Base-by-base conservation (phyloP, 2,329 filamentous ascomycete species). In the Aspergillus ruber region DNA sequence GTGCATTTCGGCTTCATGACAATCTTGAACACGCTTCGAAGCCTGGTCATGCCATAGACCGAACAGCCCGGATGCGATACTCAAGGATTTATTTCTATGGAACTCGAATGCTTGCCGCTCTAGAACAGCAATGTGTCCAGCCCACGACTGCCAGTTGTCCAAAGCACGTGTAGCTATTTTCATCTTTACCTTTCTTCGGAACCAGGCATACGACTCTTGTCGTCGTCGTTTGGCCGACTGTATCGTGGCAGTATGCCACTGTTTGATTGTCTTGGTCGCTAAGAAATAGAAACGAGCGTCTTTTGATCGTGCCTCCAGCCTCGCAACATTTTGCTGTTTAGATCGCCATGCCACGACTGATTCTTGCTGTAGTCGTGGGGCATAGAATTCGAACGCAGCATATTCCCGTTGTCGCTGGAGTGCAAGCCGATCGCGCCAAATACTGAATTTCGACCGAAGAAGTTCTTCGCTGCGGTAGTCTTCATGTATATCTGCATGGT, bases 221-320 rank as follows among this genome's bases (percentile, higher is more conserved):
- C 78, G 73, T 18, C 78, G 74, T 52, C 70, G 69, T 49, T 78
- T 75, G 27, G 77, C 69, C 13, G 75, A 71, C 46, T 78, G 67
- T 38, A 73, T 61, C 1, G 75, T 76, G 17, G 74, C 72, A 35
- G 69, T 65, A 18, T 69, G 72, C 80, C 79, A 83, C 12, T 62
- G 60, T 52, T 74, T 78, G 44, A 82, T 54, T 2, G 70, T 65
- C 38, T 65, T 69, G 6, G 69, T 80, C 38, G 72, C 66, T n/a
- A 77, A 57, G 33, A 79, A 76, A 58, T 80, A 83, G 53, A 77
- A 82, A 9, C 71, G 65, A 20, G 79, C 79, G 59, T 79, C 74
- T n/a, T 64, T 63, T 21, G 79, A 75, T 77, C 76, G 79, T 20
- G 66, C 67, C 39, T 77, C 70, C 40, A 83, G 61, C 54, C 75